A percentile compares a stretch with the other conserved stretches of the same genome.
Evolutionary conservation across 768 basidiomycete genomes (phyloP).

Genomic region (Tephrocybe sp.): DNA sequence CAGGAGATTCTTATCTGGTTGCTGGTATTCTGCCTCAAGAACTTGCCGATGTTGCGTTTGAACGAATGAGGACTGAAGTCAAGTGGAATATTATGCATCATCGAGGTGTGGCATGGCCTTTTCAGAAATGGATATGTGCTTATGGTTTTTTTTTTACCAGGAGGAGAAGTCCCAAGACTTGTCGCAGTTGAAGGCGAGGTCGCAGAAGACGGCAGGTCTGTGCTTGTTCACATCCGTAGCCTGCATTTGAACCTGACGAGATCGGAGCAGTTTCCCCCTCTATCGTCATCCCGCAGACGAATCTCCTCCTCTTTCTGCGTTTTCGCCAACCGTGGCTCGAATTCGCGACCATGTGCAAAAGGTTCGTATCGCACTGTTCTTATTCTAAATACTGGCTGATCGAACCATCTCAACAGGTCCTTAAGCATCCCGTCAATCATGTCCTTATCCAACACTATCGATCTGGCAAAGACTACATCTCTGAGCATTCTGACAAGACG

Average conservation of each 20-base stretch:
- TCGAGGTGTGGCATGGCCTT: slow-evolving; percentile 45
- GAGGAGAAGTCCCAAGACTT: slow-evolving; percentile 68
- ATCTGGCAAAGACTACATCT: slow-evolving; percentile 76
- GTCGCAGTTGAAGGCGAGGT: slow-evolving; percentile 63
- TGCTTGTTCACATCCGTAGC: neutral
- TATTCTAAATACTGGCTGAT: neutral
- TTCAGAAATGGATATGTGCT: neutral
- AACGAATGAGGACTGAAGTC: slow-evolving; percentile 59
- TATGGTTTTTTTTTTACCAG: slow-evolving; percentile 30
- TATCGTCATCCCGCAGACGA: slow-evolving; percentile 83
- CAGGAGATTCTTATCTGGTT: slow-evolving; percentile 67
- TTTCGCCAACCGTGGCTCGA: slow-evolving; percentile 63
- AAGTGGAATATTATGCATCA: slow-evolving; percentile 74
- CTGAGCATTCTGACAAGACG: slow-evolving; percentile 86
- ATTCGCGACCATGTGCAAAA: slow-evolving; percentile 66
- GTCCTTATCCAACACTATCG: slow-evolving; percentile 83
- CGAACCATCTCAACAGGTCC: slow-evolving; percentile 21
- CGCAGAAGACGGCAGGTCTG: slow-evolving; percentile 40
- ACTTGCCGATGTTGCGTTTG: slow-evolving; percentile 55
- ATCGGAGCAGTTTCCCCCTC: slow-evolving; percentile 56
- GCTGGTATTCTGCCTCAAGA: slow-evolving; percentile 55
- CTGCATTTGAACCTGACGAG: neutral
- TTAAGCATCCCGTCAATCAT: slow-evolving; percentile 72
- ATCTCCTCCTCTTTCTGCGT: slow-evolving; percentile 63
- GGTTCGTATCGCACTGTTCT: slow-evolving; percentile 17